Percentiles rank a stretch among this genome's conserved stretches.
These are phyloP conservation scores for Fonsecaea monophora DNA, from an alignment of 2,329 filamentous ascomycete genomes.

Conservation along the genomic window DNA sequence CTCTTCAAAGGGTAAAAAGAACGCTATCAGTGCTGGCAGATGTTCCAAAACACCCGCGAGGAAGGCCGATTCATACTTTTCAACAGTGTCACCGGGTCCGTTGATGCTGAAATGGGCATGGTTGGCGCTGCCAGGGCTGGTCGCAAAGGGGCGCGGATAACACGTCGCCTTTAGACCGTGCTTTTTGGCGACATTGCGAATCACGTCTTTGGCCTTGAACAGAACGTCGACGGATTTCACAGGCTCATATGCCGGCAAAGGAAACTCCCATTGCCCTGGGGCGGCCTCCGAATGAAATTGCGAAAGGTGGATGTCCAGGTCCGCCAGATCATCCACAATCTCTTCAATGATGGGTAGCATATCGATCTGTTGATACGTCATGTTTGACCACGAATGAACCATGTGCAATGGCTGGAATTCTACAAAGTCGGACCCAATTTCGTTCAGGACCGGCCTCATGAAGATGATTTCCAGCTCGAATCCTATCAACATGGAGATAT, in stretches of 20 bases:
- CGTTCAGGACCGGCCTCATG: slow-evolving; percentile 57
- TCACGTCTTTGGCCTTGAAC: slow-evolving; percentile 72
- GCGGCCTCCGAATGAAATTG: slow-evolving; percentile 78
- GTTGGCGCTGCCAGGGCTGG: slow-evolving; percentile 67
- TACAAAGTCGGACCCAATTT: slow-evolving; percentile 39
- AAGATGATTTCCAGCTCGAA: slow-evolving; percentile 86
- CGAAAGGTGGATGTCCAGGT: slow-evolving; percentile 70
- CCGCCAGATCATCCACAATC: slow-evolving; percentile 66
- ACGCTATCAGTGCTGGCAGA: slow-evolving; percentile 70
- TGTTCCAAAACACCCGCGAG: slow-evolving; percentile 74
- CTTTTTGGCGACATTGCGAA: slow-evolving; percentile 68
- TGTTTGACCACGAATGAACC: slow-evolving; percentile 74
- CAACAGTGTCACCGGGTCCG: slow-evolving; percentile 45
- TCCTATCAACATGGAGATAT: slow-evolving; percentile 69
- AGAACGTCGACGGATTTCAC: slow-evolving; percentile 74
- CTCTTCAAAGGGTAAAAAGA: slow-evolving; percentile 68
- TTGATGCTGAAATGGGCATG: slow-evolving; percentile 75
- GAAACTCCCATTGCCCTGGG: slow-evolving; percentile 77
- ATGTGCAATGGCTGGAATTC: slow-evolving; percentile 59
- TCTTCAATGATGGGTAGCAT: slow-evolving; percentile 68
- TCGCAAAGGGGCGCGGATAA: slow-evolving; percentile 71
- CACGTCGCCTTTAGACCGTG: slow-evolving; percentile 72
- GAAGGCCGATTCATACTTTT: slow-evolving; percentile 63
- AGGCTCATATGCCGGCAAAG: slow-evolving; percentile 68
- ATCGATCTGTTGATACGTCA: slow-evolving; percentile 65